Evolutionary conservation across 257 asterid species (phyloP).

Genomic region (Rehmannia glutinosa): DNA sequence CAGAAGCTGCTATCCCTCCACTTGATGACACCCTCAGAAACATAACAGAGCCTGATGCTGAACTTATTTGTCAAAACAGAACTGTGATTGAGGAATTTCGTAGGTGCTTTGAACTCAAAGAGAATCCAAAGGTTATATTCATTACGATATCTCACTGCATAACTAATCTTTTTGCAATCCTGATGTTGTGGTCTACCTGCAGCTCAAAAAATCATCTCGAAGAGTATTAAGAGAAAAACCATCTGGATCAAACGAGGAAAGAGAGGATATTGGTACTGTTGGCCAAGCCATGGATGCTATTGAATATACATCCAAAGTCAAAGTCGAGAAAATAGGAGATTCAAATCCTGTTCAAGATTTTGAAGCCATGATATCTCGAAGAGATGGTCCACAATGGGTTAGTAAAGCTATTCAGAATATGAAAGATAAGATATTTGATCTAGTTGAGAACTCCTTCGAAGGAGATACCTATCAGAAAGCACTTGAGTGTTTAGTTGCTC

Average conservation of each 20-base stretch:
- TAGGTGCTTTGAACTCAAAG: conserved; percentile 67
- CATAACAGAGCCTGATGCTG: conserved; percentile 79
- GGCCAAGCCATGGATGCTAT: conserved; percentile 52
- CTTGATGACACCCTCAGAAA: conserved; percentile 76
- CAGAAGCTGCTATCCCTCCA: conserved; percentile 75
- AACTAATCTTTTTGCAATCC: neutral
- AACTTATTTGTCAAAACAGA: conserved; percentile 49
- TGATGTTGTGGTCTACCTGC: conserved; percentile 23
- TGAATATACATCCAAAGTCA: conserved; percentile 45
- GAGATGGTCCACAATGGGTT: conserved; percentile 87
- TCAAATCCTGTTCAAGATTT: conserved; percentile 78
- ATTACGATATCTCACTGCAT: neutral
- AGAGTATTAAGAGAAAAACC: conserved; percentile 65
- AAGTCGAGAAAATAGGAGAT: conserved; percentile 64
- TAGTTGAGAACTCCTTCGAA: conserved; percentile 61
- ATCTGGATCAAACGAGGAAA: conserved; percentile 64
- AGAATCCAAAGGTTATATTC: conserved; percentile 77
- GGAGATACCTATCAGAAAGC: conserved; percentile 60
- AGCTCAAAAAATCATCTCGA: conserved; percentile 83
- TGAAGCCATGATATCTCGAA: conserved; percentile 79
- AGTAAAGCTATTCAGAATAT: conserved; percentile 63
- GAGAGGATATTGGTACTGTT: conserved; percentile 34
- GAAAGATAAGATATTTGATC: conserved; percentile 55
- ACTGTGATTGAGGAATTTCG: conserved; percentile 59
- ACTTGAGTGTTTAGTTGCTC: conserved; percentile 66